Evolutionary conservation across 441 rosid genomes (phyloP).

Genomic region (Euphorbia celastroides): DNA sequence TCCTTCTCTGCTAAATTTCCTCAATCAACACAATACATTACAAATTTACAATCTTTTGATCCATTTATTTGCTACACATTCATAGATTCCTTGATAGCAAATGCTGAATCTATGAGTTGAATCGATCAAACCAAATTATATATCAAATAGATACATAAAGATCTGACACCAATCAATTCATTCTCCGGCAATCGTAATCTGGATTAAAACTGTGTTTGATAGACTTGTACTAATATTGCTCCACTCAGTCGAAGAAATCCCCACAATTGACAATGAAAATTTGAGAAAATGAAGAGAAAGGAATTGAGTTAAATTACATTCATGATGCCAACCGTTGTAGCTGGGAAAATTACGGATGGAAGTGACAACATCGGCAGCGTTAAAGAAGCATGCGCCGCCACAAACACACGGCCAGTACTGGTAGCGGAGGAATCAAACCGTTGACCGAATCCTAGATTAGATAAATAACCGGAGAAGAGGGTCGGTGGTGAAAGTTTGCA

Average conservation of each 20-base stretch:
- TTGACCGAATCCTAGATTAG: conserved; percentile 18
- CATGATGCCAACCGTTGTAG: conserved; percentile 19
- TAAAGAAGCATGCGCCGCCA: conserved; percentile 24
- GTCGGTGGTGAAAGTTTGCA: not conserved
- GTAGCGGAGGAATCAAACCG: conserved; percentile 14
- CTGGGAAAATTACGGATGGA: conserved; percentile 17
- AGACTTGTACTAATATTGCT: conserved; percentile 61
- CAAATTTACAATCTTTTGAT: too few species aligned
- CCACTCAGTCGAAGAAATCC: conserved; percentile 75
- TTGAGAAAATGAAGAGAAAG: not conserved
- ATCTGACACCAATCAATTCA: too few species aligned
- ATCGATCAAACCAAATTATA: too few species aligned
- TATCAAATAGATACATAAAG: too few species aligned
- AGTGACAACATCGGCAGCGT: conserved; percentile 18
- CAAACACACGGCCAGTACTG: conserved; percentile 20
- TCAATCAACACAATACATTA: too few species aligned
- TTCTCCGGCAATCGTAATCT: too few species aligned
- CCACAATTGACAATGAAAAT: conserved; percentile 14
- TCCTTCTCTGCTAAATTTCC: too few species aligned
- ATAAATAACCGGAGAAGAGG: not conserved
- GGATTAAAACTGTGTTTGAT: too few species aligned
- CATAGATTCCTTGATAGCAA: too few species aligned
- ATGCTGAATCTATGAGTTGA: too few species aligned
- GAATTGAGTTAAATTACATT: conserved; percentile 10
- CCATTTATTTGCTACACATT: too few species aligned